Base-by-base conservation (phyloP, 2,329 filamentous ascomycete genomes). In the Trichophyton schoenleinii region DNA sequence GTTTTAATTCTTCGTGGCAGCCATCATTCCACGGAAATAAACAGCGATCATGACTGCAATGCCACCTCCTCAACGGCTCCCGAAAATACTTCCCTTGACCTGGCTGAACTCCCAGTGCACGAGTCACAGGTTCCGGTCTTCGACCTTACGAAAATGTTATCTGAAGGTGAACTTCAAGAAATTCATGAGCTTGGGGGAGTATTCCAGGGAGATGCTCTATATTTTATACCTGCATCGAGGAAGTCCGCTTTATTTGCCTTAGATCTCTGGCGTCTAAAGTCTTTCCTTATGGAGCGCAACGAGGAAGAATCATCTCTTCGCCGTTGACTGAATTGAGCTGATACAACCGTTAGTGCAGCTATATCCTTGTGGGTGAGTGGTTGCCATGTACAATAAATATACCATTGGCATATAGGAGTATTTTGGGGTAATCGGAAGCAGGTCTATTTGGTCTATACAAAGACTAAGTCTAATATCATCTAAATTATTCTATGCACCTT, bases 251-350 rank as follows among this genome's bases (percentile, higher is more conserved):
- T 73, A 22, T 66, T 71, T 25, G 69, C 76, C 63, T 61, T 74
- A 63, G 67, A 67, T 0, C 61, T 77, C 22, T 77, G 75, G 75
- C 75, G 70, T 61, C 63, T 77, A 9, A 70, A 75, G 62, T 69
- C 68, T 0, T 73, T 69, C 41, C 11, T 25, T 58, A 58, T 58
- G 55, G 41, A 58, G 7, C 52, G 52, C 9, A 28, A 36, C 9
- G 15, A 55, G 52, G 9, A 28, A 52, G 20, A 31, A 52, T 28
- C 11, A 3, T 3, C 8, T 52, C 4, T 15, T 6, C 22, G 11
- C 13, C 20, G 9, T 52, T 22, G 11, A 15, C 15, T 28, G 25
- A 8, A 11, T 13, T 15, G 6, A 31, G 31, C 25, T 25, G 11
- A 52, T 52, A 25, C 46, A 25, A 9, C 46, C 3, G 20, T 11